A percentile compares a stretch with the other conserved stretches of the same genome.
These are phyloP conservation scores for Saccharum officinarum DNA, from an alignment of 176 grass and related monocot genomes.

Conservation along the genomic window DNA sequence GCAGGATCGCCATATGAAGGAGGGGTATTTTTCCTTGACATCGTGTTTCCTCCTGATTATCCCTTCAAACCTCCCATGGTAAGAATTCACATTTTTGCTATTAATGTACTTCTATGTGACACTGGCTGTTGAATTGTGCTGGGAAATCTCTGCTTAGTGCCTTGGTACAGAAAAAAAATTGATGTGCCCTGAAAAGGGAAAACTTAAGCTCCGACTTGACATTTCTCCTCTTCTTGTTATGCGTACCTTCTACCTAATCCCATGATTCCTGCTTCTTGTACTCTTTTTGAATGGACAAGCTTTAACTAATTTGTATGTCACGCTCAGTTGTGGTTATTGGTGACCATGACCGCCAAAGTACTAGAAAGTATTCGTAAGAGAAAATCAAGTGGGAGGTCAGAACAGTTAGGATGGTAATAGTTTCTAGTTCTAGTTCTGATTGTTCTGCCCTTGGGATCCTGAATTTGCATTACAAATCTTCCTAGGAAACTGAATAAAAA, in stretches of 20 bases:
- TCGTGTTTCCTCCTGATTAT: constrained; percentile 83
- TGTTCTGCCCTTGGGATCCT: not conserved
- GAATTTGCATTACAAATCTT: not conserved
- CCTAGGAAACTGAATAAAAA: not conserved
- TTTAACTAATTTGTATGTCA: constrained; percentile 23
- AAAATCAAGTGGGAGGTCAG: not conserved
- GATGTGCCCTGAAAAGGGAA: not conserved
- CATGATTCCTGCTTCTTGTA: not conserved
- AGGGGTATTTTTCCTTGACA: constrained; percentile 92
- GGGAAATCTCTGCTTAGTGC: not conserved
- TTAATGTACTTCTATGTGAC: not conserved
- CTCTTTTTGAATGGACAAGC: constrained; percentile 19
- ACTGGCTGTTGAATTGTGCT: not conserved
- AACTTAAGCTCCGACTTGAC: not conserved
- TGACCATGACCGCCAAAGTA: not conserved
- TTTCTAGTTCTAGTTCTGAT: not conserved
- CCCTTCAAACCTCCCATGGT: constrained; percentile 83
- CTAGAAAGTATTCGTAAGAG: not conserved
- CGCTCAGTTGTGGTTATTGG: not conserved
- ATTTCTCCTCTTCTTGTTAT: constrained; percentile 1
- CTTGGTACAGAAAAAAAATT: not conserved
- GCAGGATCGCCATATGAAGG: constrained; percentile 87
- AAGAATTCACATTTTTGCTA: constrained; percentile 17
- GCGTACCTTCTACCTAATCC: constrained; percentile 12
- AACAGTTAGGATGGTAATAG: constrained; percentile 2